Evolutionary conservation across 2,329 filamentous ascomycete species (phyloP).

Genomic region (Calonectria hongkongensis): DNA sequence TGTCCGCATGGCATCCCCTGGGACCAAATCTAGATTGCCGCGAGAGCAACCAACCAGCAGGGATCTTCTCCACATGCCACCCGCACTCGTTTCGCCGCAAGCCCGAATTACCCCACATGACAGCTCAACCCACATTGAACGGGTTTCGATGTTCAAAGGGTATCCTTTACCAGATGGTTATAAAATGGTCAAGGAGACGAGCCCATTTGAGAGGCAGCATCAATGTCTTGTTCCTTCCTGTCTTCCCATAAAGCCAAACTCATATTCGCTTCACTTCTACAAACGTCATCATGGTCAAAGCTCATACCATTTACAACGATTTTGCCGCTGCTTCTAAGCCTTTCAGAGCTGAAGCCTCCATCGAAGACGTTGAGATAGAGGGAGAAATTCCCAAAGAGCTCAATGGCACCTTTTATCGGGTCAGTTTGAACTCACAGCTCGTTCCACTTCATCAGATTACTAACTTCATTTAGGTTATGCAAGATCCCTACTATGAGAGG

Average conservation of each 20-base stretch:
- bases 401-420: constrained; percentile 12
- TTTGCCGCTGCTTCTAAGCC: constrained; percentile 7
- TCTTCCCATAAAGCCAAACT: background rate
- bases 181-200: background rate
- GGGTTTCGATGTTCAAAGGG: too few species aligned
- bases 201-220: too few species aligned
- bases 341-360: constrained; percentile 1
- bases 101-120: constrained; percentile 13
- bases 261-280: background rate
- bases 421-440: background rate
- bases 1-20: too few species aligned
- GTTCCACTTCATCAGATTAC: background rate
- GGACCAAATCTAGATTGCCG: background rate
- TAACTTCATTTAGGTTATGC: background rate
- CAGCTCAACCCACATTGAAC: constrained; percentile 6
- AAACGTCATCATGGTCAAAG: constrained; percentile 2
- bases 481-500: constrained; percentile 14
- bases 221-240: background rate
- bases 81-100: background rate
- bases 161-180: background rate
- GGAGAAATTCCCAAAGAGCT: constrained; percentile 17
- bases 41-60: background rate
- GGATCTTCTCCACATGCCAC: background rate
- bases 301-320: constrained; percentile 17
- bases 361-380: background rate